These are phyloP conservation scores for Tolypocladium nubicola DNA, from an alignment of 2,329 filamentous ascomycete species.

Conservation along the genomic window DNA sequence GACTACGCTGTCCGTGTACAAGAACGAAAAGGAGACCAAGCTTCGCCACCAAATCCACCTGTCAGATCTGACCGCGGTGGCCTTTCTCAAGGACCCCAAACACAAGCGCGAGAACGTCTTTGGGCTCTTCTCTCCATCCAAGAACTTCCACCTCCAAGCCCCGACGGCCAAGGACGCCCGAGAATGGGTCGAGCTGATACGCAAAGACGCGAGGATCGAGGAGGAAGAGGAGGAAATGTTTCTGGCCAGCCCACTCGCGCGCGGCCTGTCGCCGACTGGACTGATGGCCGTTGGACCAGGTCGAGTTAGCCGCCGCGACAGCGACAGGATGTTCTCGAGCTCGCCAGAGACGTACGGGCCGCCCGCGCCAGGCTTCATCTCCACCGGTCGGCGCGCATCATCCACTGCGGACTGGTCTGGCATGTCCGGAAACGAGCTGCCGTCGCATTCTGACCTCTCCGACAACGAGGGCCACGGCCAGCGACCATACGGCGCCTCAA, in stretches of 20 bases:
- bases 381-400: constrained; percentile 40
- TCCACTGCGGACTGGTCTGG: constrained; percentile 56
- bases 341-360: constrained; percentile 46
- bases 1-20: constrained; percentile 86
- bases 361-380: constrained; percentile 21
- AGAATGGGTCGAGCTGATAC: constrained; percentile 78
- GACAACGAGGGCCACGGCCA: constrained; percentile 51
- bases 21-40: constrained; percentile 80
- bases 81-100: constrained; percentile 80
- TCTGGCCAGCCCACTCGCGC: constrained; percentile 53
- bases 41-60: constrained; percentile 81
- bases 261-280: constrained; percentile 28
- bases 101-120: constrained; percentile 81
- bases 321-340: constrained; percentile 40
- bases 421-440: constrained; percentile 53
- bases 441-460: constrained; percentile 80
- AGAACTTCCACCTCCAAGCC: constrained; percentile 86
- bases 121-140: constrained; percentile 80
- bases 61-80: constrained; percentile 83
- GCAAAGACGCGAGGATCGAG: constrained; percentile 70
- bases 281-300: constrained; percentile 2
- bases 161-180: constrained; percentile 61
- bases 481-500: constrained; percentile 37
- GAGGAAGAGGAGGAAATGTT: constrained; percentile 82
- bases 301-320: constrained; percentile 14